Percentiles rank a stretch among this genome's conserved stretches.
Evolutionary conservation across 140 eudicot genomes (phyloP).

Genomic region (Cichorium intybus): DNA sequence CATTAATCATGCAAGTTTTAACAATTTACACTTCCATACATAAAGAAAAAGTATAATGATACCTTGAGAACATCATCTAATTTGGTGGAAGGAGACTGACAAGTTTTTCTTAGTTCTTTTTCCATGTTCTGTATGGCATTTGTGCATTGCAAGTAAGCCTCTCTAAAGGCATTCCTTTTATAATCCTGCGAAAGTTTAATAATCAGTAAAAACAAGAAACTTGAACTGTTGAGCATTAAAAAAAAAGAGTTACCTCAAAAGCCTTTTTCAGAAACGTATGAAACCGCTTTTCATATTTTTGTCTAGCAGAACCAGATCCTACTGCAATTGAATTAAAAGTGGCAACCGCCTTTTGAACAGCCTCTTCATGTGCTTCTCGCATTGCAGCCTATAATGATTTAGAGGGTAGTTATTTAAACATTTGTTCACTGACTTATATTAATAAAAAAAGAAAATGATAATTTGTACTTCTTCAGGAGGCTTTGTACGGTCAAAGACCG

Average conservation of each 20-base stretch:
- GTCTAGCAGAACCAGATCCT: slow-evolving; percentile 81
- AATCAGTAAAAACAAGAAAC: not conserved
- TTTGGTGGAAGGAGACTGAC: slow-evolving; percentile 69
- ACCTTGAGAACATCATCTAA: slow-evolving; percentile 80
- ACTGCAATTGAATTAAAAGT: slow-evolving; percentile 79
- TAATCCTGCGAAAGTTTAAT: slow-evolving; percentile 59
- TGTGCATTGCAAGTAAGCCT: slow-evolving; percentile 79
- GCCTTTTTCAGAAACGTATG: slow-evolving; percentile 75
- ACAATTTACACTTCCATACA: not conserved
- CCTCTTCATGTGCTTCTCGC: slow-evolving; percentile 98
- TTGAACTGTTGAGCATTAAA: not conserved
- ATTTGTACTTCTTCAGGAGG: slow-evolving; percentile 93
- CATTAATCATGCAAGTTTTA: not conserved
- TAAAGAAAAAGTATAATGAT: not conserved
- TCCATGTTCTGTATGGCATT: slow-evolving; percentile 85
- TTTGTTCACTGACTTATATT: not conserved
- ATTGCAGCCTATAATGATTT: slow-evolving; percentile 57
- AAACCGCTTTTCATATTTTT: slow-evolving; percentile 82
- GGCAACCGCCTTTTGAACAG: slow-evolving; percentile 69
- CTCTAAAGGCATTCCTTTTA: slow-evolving; percentile 80
- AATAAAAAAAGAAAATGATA: not conserved
- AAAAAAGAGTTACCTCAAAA: slow-evolving; percentile 62
- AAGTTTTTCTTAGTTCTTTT: slow-evolving; percentile 69
- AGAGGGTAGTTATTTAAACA: slow-evolving; percentile 1
- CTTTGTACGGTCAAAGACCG: slow-evolving; percentile 80